Percentiles rank a stretch among this genome's conserved stretches.
Evolutionary conservation across 495 filamentous ascomycete species (phyloP).

Genomic region (Sporormia fimetaria): DNA sequence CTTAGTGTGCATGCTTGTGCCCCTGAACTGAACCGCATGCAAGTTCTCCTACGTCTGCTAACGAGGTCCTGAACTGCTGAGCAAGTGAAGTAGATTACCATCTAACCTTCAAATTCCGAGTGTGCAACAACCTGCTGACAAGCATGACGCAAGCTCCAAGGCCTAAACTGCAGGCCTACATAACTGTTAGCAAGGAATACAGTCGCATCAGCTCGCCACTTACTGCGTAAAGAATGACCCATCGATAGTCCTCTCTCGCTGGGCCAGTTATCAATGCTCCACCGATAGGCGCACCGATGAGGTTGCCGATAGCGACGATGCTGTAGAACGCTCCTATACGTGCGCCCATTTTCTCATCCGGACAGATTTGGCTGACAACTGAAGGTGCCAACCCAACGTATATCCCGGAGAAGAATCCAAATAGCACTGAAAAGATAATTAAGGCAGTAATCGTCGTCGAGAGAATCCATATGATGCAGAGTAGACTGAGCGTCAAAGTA

Average conservation of each 20-base stretch:
- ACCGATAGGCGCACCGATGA: constrained; percentile 4
- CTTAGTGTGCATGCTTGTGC: too few species aligned
- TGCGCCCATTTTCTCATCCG: constrained; percentile 5
- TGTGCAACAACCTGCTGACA: too few species aligned
- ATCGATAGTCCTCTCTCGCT: background rate
- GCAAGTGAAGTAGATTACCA: too few species aligned
- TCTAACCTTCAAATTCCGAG: too few species aligned
- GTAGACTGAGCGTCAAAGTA: background rate
- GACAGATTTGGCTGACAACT: constrained; percentile 3
- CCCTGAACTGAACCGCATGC: too few species aligned
- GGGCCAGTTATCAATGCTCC: constrained; percentile 1
- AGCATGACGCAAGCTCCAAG: too few species aligned
- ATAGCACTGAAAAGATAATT: background rate
- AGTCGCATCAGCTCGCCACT: too few species aligned
- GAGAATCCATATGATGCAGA: constrained; percentile 1
- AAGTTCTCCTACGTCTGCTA: too few species aligned
- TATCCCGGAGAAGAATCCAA: constrained; percentile 2
- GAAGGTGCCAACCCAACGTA: background rate
- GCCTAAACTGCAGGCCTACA: too few species aligned
- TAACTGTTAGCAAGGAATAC: too few species aligned
- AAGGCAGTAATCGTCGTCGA: background rate
- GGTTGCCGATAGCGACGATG: background rate
- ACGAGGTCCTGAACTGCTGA: too few species aligned
- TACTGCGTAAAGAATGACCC: constrained; percentile 1
- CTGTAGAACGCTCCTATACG: constrained; percentile 6